Evolutionary conservation across 331 rosid species (phyloP).

Genomic region (Stylosanthes scabra): DNA sequence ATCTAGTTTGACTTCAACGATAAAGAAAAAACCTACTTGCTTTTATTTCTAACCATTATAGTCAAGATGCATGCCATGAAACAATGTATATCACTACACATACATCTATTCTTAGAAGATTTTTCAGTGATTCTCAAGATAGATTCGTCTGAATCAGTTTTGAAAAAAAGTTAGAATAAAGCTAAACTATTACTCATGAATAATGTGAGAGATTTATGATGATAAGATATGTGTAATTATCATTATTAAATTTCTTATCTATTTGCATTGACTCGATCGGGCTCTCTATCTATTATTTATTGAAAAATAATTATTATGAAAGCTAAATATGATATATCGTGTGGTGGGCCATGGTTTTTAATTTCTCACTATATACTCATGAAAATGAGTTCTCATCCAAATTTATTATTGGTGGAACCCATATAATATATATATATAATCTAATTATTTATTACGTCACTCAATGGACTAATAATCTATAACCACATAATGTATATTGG

Average conservation of each 20-base stretch:
- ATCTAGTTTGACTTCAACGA: no score
- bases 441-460: neutral
- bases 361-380: slow-evolving; percentile 11
- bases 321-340: slow-evolving; percentile 31
- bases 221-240: slow-evolving; percentile 16
- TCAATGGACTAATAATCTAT: slow-evolving; percentile 13
- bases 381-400: slow-evolving; percentile 26
- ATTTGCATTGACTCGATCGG: neutral
- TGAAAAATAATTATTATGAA: slow-evolving; percentile 28
- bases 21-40: no score
- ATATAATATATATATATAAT: neutral
- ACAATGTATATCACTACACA: neutral
- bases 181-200: neutral
- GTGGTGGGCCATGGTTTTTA: neutral
- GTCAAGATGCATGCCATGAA: no score
- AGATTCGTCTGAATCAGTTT: neutral
- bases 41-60: no score
- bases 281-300: slow-evolving; percentile 37
- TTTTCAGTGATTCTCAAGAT: neutral
- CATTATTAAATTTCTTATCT: slow-evolving; percentile 32
- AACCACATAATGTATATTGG: slow-evolving; percentile 9
- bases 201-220: neutral
- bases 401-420: slow-evolving; percentile 46
- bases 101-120: neutral
- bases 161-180: neutral